Evolutionary conservation across 768 basidiomycete species (phyloP), one percentile per base, ranked within the genome.

Genomic region (Boletus rubescentipes): DNA sequence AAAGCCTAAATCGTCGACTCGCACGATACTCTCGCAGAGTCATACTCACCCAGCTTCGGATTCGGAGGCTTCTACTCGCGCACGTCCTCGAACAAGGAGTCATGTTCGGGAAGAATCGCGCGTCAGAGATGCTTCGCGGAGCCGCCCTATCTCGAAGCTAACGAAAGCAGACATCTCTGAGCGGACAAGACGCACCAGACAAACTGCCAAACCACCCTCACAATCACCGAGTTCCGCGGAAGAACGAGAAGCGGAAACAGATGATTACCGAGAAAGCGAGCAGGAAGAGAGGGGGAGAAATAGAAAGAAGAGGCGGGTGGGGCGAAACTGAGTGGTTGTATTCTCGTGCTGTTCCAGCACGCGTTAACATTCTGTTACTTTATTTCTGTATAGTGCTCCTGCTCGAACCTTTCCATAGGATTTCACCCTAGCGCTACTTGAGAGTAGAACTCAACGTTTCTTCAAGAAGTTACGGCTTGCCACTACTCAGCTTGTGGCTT

Each of bases 251-350:
- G 47, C 39, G 8, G 57, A 47, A 6, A 35, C 38, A 6, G 57
- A 60, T 2, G 53, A 51, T 1, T n/a, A 54, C 11, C 47, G 36
- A n/a, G 58, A 50, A 3, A 64, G 57, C 2, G 61, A 61, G 4
- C 47, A 30, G 8, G 60, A 55, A 31, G 50, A 10, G 48, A 50
- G 65, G 12, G 68, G 67, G 12, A 59, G 68, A 10, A 61, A 50
- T 5, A 58, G 64, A 44, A 70, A 70, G 68, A 72, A 49, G 59
- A 70, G 69, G 42, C 66, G 68, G 3, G 50, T 70, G 4, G 58
- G 41, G 16, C 52, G 53, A 10, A 40, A 14, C 32, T 64, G 43
- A 61, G 9, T 0, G 8, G 20, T 29, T 14, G 14, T 20, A 37
- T 26, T 11, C n/a, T 47, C 31, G 20, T 30, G 11, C 8, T 21